Percentiles rank a stretch among this genome's conserved stretches.
Conservation (phyloP, 2,329 filamentous ascomycete genomes). For the Nannizziopsis barbatae region DNA sequence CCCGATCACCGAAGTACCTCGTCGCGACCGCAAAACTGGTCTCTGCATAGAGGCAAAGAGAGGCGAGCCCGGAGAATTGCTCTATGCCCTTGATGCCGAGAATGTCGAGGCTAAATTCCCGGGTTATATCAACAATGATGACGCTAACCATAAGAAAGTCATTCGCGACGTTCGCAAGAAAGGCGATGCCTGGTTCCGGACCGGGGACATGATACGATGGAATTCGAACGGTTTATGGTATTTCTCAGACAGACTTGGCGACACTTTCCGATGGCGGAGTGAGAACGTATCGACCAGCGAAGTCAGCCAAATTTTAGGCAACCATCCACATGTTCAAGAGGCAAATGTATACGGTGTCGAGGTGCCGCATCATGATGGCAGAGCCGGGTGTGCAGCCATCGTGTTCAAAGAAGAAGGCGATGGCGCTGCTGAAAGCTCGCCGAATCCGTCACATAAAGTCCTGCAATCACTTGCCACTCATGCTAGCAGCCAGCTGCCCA, state of each 20-base stretch:
- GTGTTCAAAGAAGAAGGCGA: constrained; percentile 40
- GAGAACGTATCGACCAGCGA: constrained; percentile 76
- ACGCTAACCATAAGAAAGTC: constrained; percentile 62
- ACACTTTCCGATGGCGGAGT: constrained; percentile 52
- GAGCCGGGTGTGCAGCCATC: constrained; percentile 70
- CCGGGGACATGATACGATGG: constrained; percentile 68
- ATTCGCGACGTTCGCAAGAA: constrained; percentile 59
- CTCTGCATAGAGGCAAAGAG: constrained; percentile 50
- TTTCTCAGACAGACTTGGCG: constrained; percentile 59
- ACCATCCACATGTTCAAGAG: constrained; percentile 56
- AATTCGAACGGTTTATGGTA: constrained; percentile 60
- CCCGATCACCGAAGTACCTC: constrained; percentile 55
- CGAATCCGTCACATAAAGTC: constrained; percentile 30
- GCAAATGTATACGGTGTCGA: constrained; percentile 79
- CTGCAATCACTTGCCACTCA: constrained; percentile 54
- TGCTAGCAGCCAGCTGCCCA: constrained; percentile 49
- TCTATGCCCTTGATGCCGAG: constrained; percentile 56
- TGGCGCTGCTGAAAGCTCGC: constrained; percentile 20
- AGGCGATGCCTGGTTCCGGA: constrained; percentile 72
- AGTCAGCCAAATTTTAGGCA: constrained; percentile 62
- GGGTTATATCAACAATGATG: constrained; percentile 66
- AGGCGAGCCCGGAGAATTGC: constrained; percentile 62
- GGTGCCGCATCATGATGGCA: constrained; percentile 69
- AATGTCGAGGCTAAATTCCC: constrained; percentile 59
- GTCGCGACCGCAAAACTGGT: constrained; percentile 56